A percentile compares a stretch with the other conserved stretches of the same genome.
Evolutionary conservation across 768 basidiomycete species (phyloP).

Genomic region (Omphalotus guepiniiformis): DNA sequence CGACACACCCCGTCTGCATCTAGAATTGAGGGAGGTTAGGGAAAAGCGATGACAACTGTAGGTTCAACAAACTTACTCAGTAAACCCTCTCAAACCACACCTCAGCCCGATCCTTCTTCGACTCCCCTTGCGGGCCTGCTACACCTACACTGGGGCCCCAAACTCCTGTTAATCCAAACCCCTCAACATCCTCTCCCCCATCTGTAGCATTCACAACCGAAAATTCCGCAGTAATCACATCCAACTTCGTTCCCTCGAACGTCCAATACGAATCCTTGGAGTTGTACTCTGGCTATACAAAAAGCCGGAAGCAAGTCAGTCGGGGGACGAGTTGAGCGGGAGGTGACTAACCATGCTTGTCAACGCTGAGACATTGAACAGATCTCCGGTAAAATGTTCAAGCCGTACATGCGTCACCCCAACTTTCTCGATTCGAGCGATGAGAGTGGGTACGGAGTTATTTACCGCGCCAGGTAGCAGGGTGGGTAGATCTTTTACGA

Average conservation of each 20-base stretch:
- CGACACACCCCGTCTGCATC: too few relatives aligned
- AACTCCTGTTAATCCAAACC: constrained; percentile 18
- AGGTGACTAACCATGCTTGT: constrained; percentile 14
- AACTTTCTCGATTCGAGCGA: constrained; percentile 12
- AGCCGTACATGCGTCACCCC: constrained; percentile 15
- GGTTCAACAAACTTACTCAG: too few relatives aligned
- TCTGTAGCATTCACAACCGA: too few relatives aligned
- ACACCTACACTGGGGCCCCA: constrained; percentile 13
- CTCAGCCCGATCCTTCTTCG: constrained; percentile 10
- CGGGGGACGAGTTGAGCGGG: too few relatives aligned
- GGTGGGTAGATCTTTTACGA: constrained; percentile 9
- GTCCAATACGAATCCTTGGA: too few relatives aligned
- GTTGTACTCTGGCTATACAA: too few relatives aligned
- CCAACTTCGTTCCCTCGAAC: too few relatives aligned
- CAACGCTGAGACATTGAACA: constrained; percentile 18
- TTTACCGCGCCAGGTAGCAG: constrained; percentile 14
- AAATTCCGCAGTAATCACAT: constrained; percentile 16
- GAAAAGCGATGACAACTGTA: too few relatives aligned
- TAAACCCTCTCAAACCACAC: too few relatives aligned
- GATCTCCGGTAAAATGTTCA: constrained; percentile 17
- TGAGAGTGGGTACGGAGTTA: constrained; percentile 13
- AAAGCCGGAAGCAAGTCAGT: too few relatives aligned
- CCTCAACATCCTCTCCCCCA: constrained; percentile 8
- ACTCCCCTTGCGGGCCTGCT: constrained; percentile 6
- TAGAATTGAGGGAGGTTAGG: too few relatives aligned